Conservation (phyloP, 1,139 yeast species). For the Hyphopichia wangnamkhiaoensis region DNA sequence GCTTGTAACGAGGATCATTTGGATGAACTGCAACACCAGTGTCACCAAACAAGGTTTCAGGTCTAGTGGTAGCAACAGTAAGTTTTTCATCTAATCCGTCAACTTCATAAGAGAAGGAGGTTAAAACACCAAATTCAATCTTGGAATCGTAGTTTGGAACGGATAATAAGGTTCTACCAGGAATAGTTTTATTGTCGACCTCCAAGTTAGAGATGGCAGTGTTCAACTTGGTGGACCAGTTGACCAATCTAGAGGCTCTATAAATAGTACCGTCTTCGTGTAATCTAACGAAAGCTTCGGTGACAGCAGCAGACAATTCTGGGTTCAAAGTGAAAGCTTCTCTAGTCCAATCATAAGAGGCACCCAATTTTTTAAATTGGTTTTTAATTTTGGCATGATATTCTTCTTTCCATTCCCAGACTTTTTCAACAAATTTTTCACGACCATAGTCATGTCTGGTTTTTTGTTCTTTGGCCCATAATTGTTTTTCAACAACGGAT, state of each 20-base stretch:
- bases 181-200: constrained; percentile 87
- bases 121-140: constrained; percentile 93
- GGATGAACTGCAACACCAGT: constrained; percentile 98
- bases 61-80: constrained; percentile 97
- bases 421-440: constrained; percentile 81
- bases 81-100: constrained; percentile 86
- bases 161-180: constrained; percentile 76
- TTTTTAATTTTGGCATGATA: constrained; percentile 83
- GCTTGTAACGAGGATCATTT: constrained; percentile 86
- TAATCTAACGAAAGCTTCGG: constrained; percentile 85
- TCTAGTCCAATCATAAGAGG: constrained; percentile 93
- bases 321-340: constrained; percentile 94
- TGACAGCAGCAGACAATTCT: constrained; percentile 73
- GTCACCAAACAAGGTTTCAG: constrained; percentile 97
- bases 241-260: constrained; percentile 89
- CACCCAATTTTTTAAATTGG: constrained; percentile 88
- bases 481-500: constrained; percentile 95
- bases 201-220: constrained; percentile 96
- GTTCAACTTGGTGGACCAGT: constrained; percentile 94
- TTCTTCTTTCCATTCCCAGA: constrained; percentile 98
- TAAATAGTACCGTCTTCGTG: constrained; percentile 96
- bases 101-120: constrained; percentile 89
- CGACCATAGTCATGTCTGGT: constrained; percentile 96
- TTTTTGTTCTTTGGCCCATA: constrained; percentile 84
- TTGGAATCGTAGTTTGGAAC: constrained; percentile 91